Conservation (phyloP, 768 basidiomycete species). For the Rhizopogon roseolus region DNA sequence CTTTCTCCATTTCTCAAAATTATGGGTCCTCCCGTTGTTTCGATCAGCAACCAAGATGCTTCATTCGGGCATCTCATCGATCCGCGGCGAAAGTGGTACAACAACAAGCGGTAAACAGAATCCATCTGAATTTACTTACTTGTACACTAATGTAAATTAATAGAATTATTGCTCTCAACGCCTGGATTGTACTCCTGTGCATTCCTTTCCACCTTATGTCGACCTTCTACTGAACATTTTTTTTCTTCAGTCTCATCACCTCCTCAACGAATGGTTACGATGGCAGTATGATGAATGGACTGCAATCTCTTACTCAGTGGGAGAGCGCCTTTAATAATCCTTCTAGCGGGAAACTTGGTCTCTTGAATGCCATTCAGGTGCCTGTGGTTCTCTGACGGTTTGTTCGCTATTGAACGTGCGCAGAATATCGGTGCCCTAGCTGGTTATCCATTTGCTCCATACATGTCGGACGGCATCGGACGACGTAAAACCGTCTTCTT, state of each 20-base stretch:
- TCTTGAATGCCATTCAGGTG: slow-evolving; percentile 74
- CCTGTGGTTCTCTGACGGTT: slow-evolving; percentile 1
- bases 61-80: slow-evolving; percentile 55
- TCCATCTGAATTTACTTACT: background rate
- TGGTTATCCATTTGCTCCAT: slow-evolving; percentile 67
- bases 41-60: slow-evolving; percentile 21
- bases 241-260: slow-evolving; percentile 52
- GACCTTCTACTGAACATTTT: slow-evolving; percentile 1
- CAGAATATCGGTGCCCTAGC: slow-evolving; percentile 69
- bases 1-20: slow-evolving; percentile 6
- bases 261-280: slow-evolving; percentile 76
- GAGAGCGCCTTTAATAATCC: slow-evolving; percentile 55
- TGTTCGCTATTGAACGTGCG: background rate
- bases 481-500: slow-evolving; percentile 62
- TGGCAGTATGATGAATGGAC: slow-evolving; percentile 77
- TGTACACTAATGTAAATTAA: background rate
- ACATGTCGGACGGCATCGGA: slow-evolving; percentile 68
- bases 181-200: slow-evolving; percentile 65
- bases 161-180: slow-evolving; percentile 59
- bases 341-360: slow-evolving; percentile 51
- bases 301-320: slow-evolving; percentile 69
- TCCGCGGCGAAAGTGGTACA: slow-evolving; percentile 70
- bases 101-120: slow-evolving; percentile 57
- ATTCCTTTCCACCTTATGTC: slow-evolving; percentile 12
- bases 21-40: slow-evolving; percentile 55